phyloP scores from a whole-genome alignment of 768 basidiomycete species.

The Kwoniella heveanensis region DNA sequence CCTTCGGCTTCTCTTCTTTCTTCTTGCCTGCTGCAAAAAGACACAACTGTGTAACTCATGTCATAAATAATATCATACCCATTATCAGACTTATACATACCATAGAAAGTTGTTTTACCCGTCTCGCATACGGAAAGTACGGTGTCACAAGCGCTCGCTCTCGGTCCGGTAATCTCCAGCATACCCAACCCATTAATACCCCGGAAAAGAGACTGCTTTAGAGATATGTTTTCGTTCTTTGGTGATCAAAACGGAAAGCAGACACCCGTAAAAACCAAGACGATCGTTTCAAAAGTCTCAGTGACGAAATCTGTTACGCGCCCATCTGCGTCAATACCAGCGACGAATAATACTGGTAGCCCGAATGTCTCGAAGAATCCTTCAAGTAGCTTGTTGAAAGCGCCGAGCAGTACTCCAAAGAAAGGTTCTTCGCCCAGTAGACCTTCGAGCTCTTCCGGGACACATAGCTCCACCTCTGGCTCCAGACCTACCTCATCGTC shows the following conservation, averaged over 20 bases:
- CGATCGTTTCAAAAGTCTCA: constrained; percentile 26
- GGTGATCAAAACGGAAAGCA: constrained; percentile 18
- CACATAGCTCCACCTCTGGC: background rate
- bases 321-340: constrained; percentile 5
- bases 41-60: no score
- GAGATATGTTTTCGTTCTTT: constrained; percentile 33
- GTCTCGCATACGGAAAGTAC: no score
- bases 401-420: background rate
- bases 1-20: background rate
- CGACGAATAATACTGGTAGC: no score
- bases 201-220: background rate
- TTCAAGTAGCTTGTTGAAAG: constrained; percentile 5
- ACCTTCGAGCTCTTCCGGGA: constrained; percentile 1
- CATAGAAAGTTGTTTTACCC: background rate
- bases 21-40: no score
- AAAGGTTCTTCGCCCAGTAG: constrained; percentile 16
- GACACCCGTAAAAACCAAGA: constrained; percentile 23
- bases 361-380: background rate
- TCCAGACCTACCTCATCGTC: background rate
- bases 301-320: constrained; percentile 20
- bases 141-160: no score
- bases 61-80: no score
- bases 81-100: background rate
- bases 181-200: no score
- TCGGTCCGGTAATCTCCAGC: no score